Base-by-base conservation (phyloP, 768 basidiomycete species). In the Termitomyces sp. region DNA sequence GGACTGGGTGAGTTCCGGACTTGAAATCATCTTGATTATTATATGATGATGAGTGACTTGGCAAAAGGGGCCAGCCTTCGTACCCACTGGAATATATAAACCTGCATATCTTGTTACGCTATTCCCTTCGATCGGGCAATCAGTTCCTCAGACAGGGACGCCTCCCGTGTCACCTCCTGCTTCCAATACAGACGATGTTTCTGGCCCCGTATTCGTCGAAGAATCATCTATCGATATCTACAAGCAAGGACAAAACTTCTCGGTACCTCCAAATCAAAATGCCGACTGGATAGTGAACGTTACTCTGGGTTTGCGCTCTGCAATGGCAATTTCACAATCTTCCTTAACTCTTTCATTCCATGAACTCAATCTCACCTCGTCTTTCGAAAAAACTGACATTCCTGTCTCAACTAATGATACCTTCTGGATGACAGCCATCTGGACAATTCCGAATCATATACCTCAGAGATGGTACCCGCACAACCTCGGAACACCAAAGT, bases 241-340 rank as follows among this genome's bases (percentile, higher is more conserved):
- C 64, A 83, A 82, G 64, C 62, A 73, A 34, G 81, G 80, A 3
- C 78, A 78, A 58, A 73, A 76, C 21, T 74, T 76, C 45, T 73
- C 78, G 7, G 68, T 73, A 2, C 62, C 73, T 0, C 76, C 80
- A 0, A 68, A 77, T 59, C 72, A 82, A 61, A 69, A 65, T 1
- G 81, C 79, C 3, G 76, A 81, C 55, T 83, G 81, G 81, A 64
- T 80, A 17, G 75, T 83, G 50, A 83, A 83, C 52, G 75, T 83
- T 39, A 79, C 79, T 5, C 67, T 84, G 9, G 77, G 70, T 14
- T 47, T 83, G 23, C 79, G 77, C 34, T 79, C 81, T 3, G 72
- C 76, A 8, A 64, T 61, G 6, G 57, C 65, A 3, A 67, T 74
- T 25, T 53, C 67, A 30, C 53, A 68, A 5, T 73, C 80, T 0